Evolutionary conservation across 768 basidiomycete species (phyloP), one percentile per base, ranked within the genome.

Genomic region (Mycena rebaudengoi): DNA sequence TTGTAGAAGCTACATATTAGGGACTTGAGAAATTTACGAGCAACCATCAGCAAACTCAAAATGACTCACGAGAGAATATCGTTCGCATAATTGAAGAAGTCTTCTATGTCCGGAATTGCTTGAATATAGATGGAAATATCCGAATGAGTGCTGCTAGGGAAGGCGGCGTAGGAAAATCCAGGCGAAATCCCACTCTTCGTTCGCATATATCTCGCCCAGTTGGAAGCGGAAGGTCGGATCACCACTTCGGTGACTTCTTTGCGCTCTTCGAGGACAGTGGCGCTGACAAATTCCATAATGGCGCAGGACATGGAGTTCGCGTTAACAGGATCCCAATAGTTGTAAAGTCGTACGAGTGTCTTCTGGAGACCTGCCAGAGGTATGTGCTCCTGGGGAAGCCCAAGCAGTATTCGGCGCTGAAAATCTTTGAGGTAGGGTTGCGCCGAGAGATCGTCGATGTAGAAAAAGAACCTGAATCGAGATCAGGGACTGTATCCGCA

Each of bases 1-100:
- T 73, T 73, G n/a, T 70, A 51, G 46, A 67, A 71, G 14, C 70
- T 73, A 26, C 5, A 32, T n/a, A n/a, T n/a, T n/a, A 33, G 3
- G 18, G 13, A 7, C 10, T n/a, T 14, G 14, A 7, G 3, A 28
- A n/a, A n/a, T n/a, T n/a, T n/a, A n/a, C n/a, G n/a, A 1, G 37
- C 26, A 2, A 26, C 7, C 32, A 23, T 25, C 14, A 1, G 30
- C 12, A 7, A 6, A 11, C 5, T 1, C 2, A 28, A 11, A 20
- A 26, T 41, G 12, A 66, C 72, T 7, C 20, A 71, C 70, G 72
- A 73, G n/a, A 73, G 59, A 8, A 71, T 44, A 45, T 71, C 72
- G 26, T 71, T 73, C 2, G 48, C 63, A 14, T 37, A 40, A 14
- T 61, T 62, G 12, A 67, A 51, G 61, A 57, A 71, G n/a, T 63